Evolutionary conservation across 1,284 basidiomycete genomes (phyloP).

Genomic region (Singerocomus rubriflavus): DNA sequence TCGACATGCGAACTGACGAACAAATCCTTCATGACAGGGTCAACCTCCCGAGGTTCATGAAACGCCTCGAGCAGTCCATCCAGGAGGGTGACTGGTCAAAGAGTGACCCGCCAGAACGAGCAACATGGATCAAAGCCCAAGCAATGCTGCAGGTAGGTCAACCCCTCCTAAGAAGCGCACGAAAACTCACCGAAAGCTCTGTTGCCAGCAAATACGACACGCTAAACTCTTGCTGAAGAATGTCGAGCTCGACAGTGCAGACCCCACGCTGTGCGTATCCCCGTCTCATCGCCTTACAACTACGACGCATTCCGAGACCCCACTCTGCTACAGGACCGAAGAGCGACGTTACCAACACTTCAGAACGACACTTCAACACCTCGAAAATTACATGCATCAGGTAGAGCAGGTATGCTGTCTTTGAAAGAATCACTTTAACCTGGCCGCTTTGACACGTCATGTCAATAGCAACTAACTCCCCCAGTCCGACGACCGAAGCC

Average conservation of each 20-base stretch:
- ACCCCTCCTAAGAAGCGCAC: not conserved
- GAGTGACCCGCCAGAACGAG: constrained; percentile 30
- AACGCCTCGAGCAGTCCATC: constrained; percentile 56
- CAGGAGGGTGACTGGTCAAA: constrained; percentile 48
- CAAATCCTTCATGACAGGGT: constrained; percentile 59
- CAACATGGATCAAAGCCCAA: constrained; percentile 56
- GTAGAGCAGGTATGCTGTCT: constrained; percentile 43
- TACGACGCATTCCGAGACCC: not conserved
- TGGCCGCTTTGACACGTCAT: constrained; percentile 1
- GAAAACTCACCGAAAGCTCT: not conserved
- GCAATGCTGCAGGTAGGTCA: constrained; percentile 53
- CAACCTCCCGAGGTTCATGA: constrained; percentile 61
- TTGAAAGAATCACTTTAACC: too few species aligned
- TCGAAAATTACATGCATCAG: constrained; percentile 50
- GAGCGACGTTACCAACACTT: constrained; percentile 45
- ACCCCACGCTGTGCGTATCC: constrained; percentile 43
- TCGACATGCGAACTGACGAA: constrained; percentile 34
- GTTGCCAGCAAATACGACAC: constrained; percentile 56
- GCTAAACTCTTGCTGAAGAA: constrained; percentile 57
- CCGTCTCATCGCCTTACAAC: not conserved
- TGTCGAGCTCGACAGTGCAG: constrained; percentile 48
- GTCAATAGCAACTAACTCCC: constrained; percentile 38
- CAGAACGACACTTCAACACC: constrained; percentile 46
- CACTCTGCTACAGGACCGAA: constrained; percentile 32
- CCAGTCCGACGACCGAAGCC: constrained; percentile 39